A percentile compares a stretch with the other conserved stretches of the same genome.
These are phyloP conservation scores for Termitomyces sp. DNA, from an alignment of 768 basidiomycete species.

Conservation along the genomic window DNA sequence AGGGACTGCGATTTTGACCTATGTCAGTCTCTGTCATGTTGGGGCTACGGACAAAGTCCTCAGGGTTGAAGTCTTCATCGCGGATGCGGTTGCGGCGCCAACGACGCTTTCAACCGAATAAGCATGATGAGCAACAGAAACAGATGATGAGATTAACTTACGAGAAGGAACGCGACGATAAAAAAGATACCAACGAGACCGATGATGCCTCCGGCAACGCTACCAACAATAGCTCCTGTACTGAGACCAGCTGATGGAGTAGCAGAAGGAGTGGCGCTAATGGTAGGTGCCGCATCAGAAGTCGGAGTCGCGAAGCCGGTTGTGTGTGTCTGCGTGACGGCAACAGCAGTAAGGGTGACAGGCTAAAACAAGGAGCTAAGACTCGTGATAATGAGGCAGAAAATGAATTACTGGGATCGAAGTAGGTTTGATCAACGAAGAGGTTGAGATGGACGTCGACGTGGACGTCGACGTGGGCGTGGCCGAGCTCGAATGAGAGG, in stretches of 20 bases:
- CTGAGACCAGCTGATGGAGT: constrained; percentile 21
- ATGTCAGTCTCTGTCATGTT: constrained; percentile 17
- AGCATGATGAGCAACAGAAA: background rate
- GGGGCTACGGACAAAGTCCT: constrained; percentile 18
- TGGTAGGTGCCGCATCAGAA: constrained; percentile 4
- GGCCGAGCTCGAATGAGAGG: constrained; percentile 2
- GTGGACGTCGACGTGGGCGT: background rate
- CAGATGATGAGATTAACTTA: constrained; percentile 18
- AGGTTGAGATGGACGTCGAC: constrained; percentile 3
- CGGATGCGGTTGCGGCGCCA: constrained; percentile 24
- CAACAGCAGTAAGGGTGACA: constrained; percentile 9
- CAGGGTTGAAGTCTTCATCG: constrained; percentile 33
- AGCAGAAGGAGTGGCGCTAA: constrained; percentile 15
- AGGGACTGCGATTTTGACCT: constrained; percentile 20
- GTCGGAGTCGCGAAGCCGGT: constrained; percentile 13
- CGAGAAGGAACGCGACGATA: constrained; percentile 34
- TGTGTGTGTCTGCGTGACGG: constrained; percentile 16
- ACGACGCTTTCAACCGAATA: constrained; percentile 27
- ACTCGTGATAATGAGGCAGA: background rate
- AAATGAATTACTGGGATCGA: constrained; percentile 10
- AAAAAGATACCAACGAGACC: constrained; percentile 32
- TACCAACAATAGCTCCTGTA: constrained; percentile 38
- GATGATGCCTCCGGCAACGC: constrained; percentile 33
- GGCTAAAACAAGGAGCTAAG: constrained; percentile 10
- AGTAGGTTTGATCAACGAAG: constrained; percentile 7